Evolutionary conservation across 2,329 filamentous ascomycete genomes (phyloP).

Genomic region (Hortaea werneckii): DNA sequence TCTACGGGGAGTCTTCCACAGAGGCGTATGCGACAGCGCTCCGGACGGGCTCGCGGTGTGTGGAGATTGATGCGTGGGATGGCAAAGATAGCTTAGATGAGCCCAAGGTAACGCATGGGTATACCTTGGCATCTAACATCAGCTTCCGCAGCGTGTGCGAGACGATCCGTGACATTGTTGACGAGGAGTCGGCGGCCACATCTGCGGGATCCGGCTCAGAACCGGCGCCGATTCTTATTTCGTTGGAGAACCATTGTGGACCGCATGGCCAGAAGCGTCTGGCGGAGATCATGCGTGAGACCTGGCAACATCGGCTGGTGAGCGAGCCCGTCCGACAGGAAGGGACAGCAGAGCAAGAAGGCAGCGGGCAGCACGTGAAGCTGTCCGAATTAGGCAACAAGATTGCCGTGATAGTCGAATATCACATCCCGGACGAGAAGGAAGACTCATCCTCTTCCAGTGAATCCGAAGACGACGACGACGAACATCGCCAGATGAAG

Average conservation of each 20-base stretch:
- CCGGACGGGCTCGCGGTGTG: constrained; percentile 54
- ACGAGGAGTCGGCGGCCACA: constrained; percentile 44
- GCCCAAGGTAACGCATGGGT: not conserved
- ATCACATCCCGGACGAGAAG: constrained; percentile 47
- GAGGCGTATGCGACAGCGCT: constrained; percentile 55
- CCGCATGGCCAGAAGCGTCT: constrained; percentile 50
- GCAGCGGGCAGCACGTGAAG: constrained; percentile 44
- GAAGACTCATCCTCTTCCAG: constrained; percentile 31
- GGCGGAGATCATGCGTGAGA: constrained; percentile 55
- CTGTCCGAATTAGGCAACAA: constrained; percentile 52
- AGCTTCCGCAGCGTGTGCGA: constrained; percentile 56
- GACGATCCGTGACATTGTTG: constrained; percentile 52
- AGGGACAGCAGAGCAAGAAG: constrained; percentile 46
- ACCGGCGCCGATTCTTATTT: constrained; percentile 52
- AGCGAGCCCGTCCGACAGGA: constrained; percentile 47
- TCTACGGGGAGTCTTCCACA: constrained; percentile 53
- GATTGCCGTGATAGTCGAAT: constrained; percentile 58
- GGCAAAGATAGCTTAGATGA: constrained; percentile 40
- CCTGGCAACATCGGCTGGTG: constrained; percentile 51
- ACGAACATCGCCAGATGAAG: constrained; percentile 26
- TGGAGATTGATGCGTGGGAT: constrained; percentile 68
- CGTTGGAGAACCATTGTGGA: constrained; percentile 58
- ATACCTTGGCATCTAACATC: constrained; percentile 54
- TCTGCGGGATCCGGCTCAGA: constrained; percentile 29
- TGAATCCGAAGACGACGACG: constrained; percentile 29